Evolutionary conservation across 208 protist species (phyloP), one percentile per base, ranked within the genome.

Genomic region (Sergeia podlipaevii): DNA sequence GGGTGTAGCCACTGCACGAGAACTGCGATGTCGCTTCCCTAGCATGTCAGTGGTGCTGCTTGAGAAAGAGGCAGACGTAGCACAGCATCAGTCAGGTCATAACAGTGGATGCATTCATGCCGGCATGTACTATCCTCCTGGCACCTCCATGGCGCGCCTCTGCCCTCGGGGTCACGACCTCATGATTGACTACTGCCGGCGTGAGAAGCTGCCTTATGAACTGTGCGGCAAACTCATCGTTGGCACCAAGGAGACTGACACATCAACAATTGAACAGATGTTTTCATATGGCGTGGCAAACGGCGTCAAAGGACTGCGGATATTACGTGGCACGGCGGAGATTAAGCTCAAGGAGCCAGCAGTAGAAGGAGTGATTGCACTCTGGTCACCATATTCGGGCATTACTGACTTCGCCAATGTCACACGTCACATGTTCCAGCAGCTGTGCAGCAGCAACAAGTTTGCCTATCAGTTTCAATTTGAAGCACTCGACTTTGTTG

Each of bases 31-130:
- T 10, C 48, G 53, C 33, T 81, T 65, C 43, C 74, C 78, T 0
- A 48, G 53, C 6, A 75, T 74, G 37, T 42, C 46, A 17, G 54
- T 92, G 32, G 32, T 68, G 6, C 23, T 89, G 26, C 17, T 92
- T 10, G 85, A 92, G 28, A 78, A 83, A 39, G 84, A 91, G 32
- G 67, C 56, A 18, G 59, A 70, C 52, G 66, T 91, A 23, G 82
- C 70, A 0, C 57, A 60, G 58, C 80, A 93, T 57, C 86, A 93
- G 52, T 78, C 74, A 0, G 54, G 60, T 15, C 76, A 89, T 60
- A 88, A 85, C 53, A 82, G 69, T 57, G 77, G 77, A 39, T 80
- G 87, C 41, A 72, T 93, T 27, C 86, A 93, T 48, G 54, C 62
- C 6, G 86, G 86, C 4, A 70, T 93, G 46, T 91, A 89, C 51